A percentile compares a stretch with the other conserved stretches of the same genome.
Conservation (phyloP, 306 rosid genomes). For the Comarum palustre region DNA sequence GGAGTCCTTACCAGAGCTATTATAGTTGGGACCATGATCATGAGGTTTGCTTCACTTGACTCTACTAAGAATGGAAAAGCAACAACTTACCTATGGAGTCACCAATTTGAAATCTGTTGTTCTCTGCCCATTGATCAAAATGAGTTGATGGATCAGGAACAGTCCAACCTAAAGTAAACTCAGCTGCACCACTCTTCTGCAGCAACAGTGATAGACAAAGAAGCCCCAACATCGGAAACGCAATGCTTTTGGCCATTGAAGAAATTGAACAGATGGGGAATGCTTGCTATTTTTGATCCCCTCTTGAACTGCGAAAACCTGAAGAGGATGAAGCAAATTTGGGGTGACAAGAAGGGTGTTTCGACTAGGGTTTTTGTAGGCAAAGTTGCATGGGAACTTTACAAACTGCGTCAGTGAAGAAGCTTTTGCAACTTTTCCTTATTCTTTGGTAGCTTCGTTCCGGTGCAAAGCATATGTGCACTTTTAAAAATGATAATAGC, state of each 20-base stretch:
- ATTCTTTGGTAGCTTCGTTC: conserved; percentile 56
- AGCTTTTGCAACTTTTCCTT: conserved; percentile 59
- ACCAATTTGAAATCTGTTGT: conserved; percentile 65
- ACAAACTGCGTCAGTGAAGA: conserved; percentile 56
- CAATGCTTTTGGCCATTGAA: conserved; percentile 49
- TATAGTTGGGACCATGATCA: not conserved
- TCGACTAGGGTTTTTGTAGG: conserved; percentile 62
- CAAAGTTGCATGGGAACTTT: conserved; percentile 40
- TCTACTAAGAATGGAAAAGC: not conserved
- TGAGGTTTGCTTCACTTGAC: not conserved
- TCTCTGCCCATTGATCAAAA: conserved; percentile 78
- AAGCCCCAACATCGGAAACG: conserved; percentile 35
- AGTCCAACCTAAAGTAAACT: conserved; percentile 64
- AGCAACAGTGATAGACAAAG: conserved; percentile 44
- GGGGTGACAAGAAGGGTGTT: conserved; percentile 34
- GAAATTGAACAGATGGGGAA: conserved; percentile 6
- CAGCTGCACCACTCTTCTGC: conserved; percentile 47
- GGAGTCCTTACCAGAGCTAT: no score
- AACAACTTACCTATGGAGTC: conserved; percentile 61
- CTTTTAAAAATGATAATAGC: conserved; percentile 15
- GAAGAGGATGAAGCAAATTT: not conserved
- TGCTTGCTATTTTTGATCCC: not conserved
- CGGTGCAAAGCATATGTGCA: conserved; percentile 72
- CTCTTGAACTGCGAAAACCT: not conserved
- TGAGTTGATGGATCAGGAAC: conserved; percentile 43